phyloP scores from a whole-genome alignment of 257 asterid species.

The Salvia hispanica region DNA sequence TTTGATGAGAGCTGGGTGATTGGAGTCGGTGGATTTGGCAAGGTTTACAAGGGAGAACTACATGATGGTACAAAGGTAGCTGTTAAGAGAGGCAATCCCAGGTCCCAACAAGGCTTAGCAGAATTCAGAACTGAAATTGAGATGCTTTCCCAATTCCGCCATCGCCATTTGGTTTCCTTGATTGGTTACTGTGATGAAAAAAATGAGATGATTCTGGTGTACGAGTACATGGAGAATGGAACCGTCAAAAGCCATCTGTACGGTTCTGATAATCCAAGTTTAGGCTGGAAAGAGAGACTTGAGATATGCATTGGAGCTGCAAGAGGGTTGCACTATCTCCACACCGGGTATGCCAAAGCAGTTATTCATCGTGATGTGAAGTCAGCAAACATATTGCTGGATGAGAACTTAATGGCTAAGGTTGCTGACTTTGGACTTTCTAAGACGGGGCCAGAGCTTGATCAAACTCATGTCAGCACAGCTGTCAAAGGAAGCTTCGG shows the following conservation, averaged over 20 bases:
- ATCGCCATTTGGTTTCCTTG: slow-evolving; percentile 56
- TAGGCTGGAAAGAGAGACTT: slow-evolving; percentile 61
- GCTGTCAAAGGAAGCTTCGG: slow-evolving; percentile 69
- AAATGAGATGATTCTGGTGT: slow-evolving; percentile 60
- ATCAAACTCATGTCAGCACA: slow-evolving; percentile 60
- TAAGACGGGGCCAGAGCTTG: slow-evolving; percentile 55
- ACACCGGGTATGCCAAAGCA: slow-evolving; percentile 49
- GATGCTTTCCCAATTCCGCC: slow-evolving; percentile 58
- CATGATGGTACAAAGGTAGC: slow-evolving; percentile 49
- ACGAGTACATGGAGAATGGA: slow-evolving; percentile 68
- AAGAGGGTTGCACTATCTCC: slow-evolving; percentile 62
- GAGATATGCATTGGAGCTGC: slow-evolving; percentile 69
- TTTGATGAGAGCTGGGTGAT: slow-evolving; percentile 52
- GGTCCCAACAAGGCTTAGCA: slow-evolving; percentile 53
- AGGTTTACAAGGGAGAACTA: slow-evolving; percentile 51
- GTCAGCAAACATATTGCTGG: slow-evolving; percentile 62
- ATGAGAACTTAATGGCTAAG: slow-evolving; percentile 58
- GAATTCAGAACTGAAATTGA: slow-evolving; percentile 60
- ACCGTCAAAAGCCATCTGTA: slow-evolving; percentile 55
- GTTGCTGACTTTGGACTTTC: slow-evolving; percentile 70
- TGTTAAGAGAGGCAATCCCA: slow-evolving; percentile 55
- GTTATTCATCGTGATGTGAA: slow-evolving; percentile 67
- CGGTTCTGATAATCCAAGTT: slow-evolving; percentile 45
- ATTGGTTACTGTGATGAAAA: slow-evolving; percentile 54
- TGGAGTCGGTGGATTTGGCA: slow-evolving; percentile 62